These are phyloP conservation scores for Blastobotrys peoriensis DNA, from an alignment of 805 yeast species.

Conservation along the genomic window DNA sequence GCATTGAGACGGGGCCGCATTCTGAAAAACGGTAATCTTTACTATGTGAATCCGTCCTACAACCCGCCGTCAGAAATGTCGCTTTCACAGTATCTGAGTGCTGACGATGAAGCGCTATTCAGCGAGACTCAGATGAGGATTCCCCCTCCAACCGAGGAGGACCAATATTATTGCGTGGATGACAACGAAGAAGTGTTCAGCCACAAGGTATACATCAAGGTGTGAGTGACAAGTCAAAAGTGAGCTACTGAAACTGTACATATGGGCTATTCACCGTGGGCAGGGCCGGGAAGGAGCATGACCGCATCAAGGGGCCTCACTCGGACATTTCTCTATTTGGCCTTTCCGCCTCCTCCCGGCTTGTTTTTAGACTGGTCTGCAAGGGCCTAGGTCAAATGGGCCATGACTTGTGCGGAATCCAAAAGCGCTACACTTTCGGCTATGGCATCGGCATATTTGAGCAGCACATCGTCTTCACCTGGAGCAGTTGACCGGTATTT, in stretches of 20 bases:
- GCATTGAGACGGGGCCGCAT: conserved; percentile 32
- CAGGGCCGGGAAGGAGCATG: too few relatives aligned
- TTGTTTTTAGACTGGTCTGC: too few relatives aligned
- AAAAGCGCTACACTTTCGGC: conserved; percentile 4
- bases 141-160: conserved; percentile 30
- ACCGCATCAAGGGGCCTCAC: too few relatives aligned
- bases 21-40: conserved; percentile 26
- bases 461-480: conserved; percentile 13
- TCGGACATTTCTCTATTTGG: too few relatives aligned
- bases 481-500: conserved; percentile 10
- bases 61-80: conserved; percentile 30
- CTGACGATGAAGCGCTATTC: conserved; percentile 33
- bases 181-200: conserved; percentile 33
- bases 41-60: conserved; percentile 25
- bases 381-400: too few relatives aligned
- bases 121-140: conserved; percentile 28
- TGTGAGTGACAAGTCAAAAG: background rate
- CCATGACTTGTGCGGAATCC: too few relatives aligned
- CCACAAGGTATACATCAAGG: conserved; percentile 24
- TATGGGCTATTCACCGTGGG: conserved; percentile 4
- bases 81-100: conserved; percentile 28
- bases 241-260: conserved; percentile 4
- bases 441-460: conserved; percentile 15
- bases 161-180: conserved; percentile 27
- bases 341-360: too few relatives aligned